A percentile compares a stretch with the other conserved stretches of the same genome.
Conservation (phyloP, 148 eudicot species). For the Dysphania ambrosioides region DNA sequence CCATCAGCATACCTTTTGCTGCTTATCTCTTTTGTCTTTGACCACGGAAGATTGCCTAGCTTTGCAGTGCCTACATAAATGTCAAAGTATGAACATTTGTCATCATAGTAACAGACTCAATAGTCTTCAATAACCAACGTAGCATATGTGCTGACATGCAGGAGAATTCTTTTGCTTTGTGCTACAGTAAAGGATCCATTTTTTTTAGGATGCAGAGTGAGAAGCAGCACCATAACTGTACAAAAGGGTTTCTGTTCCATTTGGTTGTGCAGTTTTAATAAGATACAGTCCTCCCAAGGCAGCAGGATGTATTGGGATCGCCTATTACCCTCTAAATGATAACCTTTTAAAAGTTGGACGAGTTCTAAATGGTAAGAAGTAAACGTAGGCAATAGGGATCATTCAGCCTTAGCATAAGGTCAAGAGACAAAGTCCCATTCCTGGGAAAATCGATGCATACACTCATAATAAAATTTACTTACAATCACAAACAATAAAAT, state of each 20-base stretch:
- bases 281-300: neutral
- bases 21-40: constrained; percentile 91
- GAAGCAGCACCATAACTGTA: neutral
- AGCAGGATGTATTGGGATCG: neutral
- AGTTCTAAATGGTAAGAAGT: neutral
- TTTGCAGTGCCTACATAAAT: constrained; percentile 72
- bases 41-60: constrained; percentile 77
- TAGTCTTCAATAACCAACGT: neutral
- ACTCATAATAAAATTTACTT: too few species aligned
- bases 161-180: neutral
- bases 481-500: too few species aligned
- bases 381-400: neutral
- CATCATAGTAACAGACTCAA: neutral
- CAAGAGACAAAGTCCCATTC: too few species aligned
- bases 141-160: neutral
- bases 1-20: constrained; percentile 55
- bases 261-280: neutral
- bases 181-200: neutral
- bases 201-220: neutral
- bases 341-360: neutral
- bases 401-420: too few species aligned
- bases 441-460: too few species aligned
- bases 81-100: neutral
- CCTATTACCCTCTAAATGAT: neutral
- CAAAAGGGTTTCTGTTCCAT: neutral